Evolutionary conservation across 192 early-diverging fungal species (phyloP).

Genomic region (Linnemannia hyalina): DNA sequence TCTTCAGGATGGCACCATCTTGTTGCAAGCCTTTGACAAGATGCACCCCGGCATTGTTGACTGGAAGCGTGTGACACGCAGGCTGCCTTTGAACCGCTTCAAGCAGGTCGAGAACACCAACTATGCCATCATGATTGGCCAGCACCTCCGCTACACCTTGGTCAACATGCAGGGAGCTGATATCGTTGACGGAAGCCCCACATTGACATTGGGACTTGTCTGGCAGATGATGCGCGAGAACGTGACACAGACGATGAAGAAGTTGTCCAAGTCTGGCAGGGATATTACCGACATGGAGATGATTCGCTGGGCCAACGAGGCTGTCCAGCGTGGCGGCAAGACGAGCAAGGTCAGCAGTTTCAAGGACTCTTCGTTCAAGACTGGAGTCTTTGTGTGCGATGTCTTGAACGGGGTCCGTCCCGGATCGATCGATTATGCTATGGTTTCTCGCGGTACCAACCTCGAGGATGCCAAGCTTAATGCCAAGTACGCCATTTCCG

Average conservation of each 20-base stretch:
- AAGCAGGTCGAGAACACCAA: conserved; percentile 99
- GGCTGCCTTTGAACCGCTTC: conserved; percentile 85
- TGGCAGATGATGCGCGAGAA: conserved; percentile 99
- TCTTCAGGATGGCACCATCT: conserved; percentile 85
- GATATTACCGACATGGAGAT: conserved; percentile 95
- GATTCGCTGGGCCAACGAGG: conserved; percentile 94
- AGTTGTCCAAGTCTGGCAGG: conserved; percentile 82
- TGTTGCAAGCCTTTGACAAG: conserved; percentile 97
- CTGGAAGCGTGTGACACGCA: conserved; percentile 93
- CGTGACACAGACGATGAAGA: conserved; percentile 93
- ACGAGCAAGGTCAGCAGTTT: conserved; percentile 82
- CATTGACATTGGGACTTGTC: conserved; percentile 90
- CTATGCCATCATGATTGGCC: conserved; percentile 90
- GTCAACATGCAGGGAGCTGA: conserved; percentile 97
- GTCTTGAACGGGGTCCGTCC: conserved; percentile 94
- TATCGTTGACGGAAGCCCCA: conserved; percentile 92
- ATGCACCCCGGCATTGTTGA: conserved; percentile 91
- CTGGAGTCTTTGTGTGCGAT: conserved; percentile 90
- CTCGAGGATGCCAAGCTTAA: conserved; percentile 94
- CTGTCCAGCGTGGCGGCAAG: conserved; percentile 76
- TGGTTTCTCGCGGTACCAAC: conserved; percentile 77
- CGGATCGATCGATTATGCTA: conserved; percentile 90
- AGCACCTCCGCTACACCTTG: conserved; percentile 87
- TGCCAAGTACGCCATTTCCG: conserved; percentile 97
- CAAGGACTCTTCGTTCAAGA: conserved; percentile 84